These are phyloP conservation scores for Fonsecaea pedrosoi DNA, from an alignment of 2,329 filamentous ascomycete genomes.

Conservation along the genomic window DNA sequence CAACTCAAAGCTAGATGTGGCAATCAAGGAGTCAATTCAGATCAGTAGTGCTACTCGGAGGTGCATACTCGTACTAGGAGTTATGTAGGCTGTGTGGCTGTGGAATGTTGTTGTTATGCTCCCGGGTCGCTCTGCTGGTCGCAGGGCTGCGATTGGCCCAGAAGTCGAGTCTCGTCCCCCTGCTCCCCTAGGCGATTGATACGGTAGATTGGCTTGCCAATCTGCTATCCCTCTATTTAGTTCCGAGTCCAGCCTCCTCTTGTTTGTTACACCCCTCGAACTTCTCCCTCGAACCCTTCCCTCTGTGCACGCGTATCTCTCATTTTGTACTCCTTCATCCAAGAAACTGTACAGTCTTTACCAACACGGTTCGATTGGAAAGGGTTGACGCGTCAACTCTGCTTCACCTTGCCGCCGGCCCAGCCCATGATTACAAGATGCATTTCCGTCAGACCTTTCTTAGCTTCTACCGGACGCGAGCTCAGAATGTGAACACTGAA, in stretches of 20 bases:
- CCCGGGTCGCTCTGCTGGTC: conserved; percentile 5
- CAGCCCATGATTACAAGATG: conserved; percentile 30
- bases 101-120: conserved; percentile 15
- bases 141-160: conserved; percentile 10
- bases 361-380: not conserved
- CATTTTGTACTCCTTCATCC: not conserved
- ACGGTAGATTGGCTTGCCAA: conserved; percentile 21
- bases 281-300: not conserved
- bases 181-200: conserved; percentile 2
- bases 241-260: conserved; percentile 24
- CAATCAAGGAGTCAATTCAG: not conserved
- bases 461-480: conserved; percentile 34
- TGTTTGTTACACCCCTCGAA: conserved; percentile 3
- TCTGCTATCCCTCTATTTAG: conserved; percentile 14
- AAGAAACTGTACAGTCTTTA: not conserved
- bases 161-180: not conserved
- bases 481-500: conserved; percentile 7
- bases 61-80: not conserved
- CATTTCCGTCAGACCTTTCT: conserved; percentile 39
- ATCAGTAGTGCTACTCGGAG: not conserved
- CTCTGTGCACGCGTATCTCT: conserved; percentile 21
- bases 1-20: not conserved
- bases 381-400: conserved; percentile 28
- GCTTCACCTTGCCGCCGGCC: conserved; percentile 4
- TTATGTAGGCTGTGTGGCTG: not conserved